phyloP scores from a whole-genome alignment of 75 land plant genomes.

The Isoetes taiwanensis region DNA sequence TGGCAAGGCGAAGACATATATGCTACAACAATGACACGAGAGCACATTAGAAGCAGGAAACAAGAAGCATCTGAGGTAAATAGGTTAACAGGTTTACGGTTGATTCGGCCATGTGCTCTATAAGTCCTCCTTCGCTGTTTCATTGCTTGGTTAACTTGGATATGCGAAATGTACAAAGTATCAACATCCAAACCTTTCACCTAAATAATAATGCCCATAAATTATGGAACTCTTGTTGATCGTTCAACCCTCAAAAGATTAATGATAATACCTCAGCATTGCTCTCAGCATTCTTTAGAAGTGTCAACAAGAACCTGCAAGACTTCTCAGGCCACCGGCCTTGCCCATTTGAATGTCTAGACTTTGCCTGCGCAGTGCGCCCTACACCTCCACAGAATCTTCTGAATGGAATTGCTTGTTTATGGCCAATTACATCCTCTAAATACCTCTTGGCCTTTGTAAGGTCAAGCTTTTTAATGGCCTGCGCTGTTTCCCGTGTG shows the following conservation, averaged over 20 bases:
- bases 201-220: too few relatives aligned
- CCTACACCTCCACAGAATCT: constrained; percentile 92
- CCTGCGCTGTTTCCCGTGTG: constrained; percentile 81
- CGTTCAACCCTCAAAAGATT: too few relatives aligned
- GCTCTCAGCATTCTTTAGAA: constrained; percentile 84
- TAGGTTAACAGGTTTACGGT: constrained; percentile 40
- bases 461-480: constrained; percentile 66
- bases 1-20: constrained; percentile 98
- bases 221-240: too few relatives aligned
- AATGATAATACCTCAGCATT: constrained; percentile 83
- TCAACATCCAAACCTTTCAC: constrained; percentile 90
- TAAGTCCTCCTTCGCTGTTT: constrained; percentile 90
- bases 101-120: constrained; percentile 91
- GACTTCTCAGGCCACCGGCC: constrained; percentile 88
- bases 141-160: constrained; percentile 89
- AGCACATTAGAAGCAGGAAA: too few relatives aligned
- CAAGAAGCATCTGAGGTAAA: too few relatives aligned
- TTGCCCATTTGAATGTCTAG: constrained; percentile 74
- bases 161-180: constrained; percentile 67
- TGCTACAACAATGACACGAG: too few relatives aligned
- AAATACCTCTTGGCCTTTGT: constrained; percentile 81
- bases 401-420: constrained; percentile 78
- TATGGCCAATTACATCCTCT: constrained; percentile 87
- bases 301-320: constrained; percentile 51
- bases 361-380: constrained; percentile 87